These are phyloP conservation scores for Kodamaea hsintzibuensis DNA, from an alignment of 805 yeast species.

Conservation along the genomic window DNA sequence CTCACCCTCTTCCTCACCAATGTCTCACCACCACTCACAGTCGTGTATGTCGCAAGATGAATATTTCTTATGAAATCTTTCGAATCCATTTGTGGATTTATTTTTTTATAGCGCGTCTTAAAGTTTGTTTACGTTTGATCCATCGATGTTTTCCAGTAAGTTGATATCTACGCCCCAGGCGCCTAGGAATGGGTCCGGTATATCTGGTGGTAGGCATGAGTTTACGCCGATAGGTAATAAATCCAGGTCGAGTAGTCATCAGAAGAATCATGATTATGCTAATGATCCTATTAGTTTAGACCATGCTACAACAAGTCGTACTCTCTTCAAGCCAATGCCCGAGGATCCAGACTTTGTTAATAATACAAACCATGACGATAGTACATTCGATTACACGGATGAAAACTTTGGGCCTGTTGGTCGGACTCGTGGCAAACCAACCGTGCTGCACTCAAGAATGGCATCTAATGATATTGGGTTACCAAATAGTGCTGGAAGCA, in stretches of 20 bases:
- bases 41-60: background rate
- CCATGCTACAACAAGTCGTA: slow-evolving; percentile 7
- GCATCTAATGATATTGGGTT: slow-evolving; percentile 2
- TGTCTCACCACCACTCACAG: background rate
- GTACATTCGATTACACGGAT: slow-evolving; percentile 9
- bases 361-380: slow-evolving; percentile 10
- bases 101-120: background rate
- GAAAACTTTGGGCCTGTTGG: slow-evolving; percentile 8
- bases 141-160: slow-evolving; percentile 11
- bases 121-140: background rate
- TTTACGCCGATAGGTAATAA: slow-evolving; percentile 29
- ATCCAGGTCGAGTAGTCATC: slow-evolving; percentile 7
- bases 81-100: background rate
- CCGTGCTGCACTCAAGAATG: slow-evolving; percentile 1
- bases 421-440: slow-evolving; percentile 5
- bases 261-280: background rate
- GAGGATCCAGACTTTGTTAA: slow-evolving; percentile 8
- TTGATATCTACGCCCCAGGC: slow-evolving; percentile 20
- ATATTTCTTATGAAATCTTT: background rate
- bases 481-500: background rate
- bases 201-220: slow-evolving; percentile 14
- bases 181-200: slow-evolving; percentile 1
- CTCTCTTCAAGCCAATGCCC: slow-evolving; percentile 13
- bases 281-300: background rate
- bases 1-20: too few relatives aligned